Base-by-base conservation (phyloP, 345 rosid species). In the Viola odorata region DNA sequence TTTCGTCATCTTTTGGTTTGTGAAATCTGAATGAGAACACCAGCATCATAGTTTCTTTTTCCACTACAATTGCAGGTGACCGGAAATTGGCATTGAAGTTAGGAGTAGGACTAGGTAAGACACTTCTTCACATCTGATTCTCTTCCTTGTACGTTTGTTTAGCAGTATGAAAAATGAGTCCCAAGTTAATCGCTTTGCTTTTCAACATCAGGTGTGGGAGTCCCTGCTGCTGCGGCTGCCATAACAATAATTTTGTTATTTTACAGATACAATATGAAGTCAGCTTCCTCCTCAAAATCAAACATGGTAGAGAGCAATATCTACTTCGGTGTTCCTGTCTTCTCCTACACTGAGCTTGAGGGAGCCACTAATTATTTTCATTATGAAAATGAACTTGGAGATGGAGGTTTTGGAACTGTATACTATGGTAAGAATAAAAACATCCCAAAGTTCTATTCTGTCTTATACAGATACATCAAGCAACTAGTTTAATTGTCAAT, bases 181-280 rank as follows among this genome's bases (percentile, higher is more conserved):
- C 16, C 8, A 51, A 15, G 8, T 8, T 14, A 23, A 11, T 0
- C 44, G 8, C 23, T 16, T 15, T 12, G 44, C 14, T 53, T 57
- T 55, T 38, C 61, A 67, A 81, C 61, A 67, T 14, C 50, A 41
- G 87, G 78, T 65, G 41, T 86, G 5, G 88, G 80, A 64, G 71
- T 66, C 57, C n/a, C 72, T 7, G 23, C 63, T 44, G n/a, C n/a
- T n/a, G n/a, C n/a, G n/a, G n/a, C n/a, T n/a, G 6, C 60, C 38
- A 9, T 78, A 6, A 14, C 76, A 5, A 60, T 59, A 53, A 36
- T 73, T 50, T 41, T 55, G 37, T 56, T 52, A 45, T 68, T 45
- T 6, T 51, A 61, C 10, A 15, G 17, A 58, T 42, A 52, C 42
- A 15, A n/a, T n/a, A n/a, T n/a, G n/a, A n/a, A n/a, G n/a, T 57